Evolutionary conservation across 345 rosid species (phyloP).

Genomic region (Gossypium thurberi): DNA sequence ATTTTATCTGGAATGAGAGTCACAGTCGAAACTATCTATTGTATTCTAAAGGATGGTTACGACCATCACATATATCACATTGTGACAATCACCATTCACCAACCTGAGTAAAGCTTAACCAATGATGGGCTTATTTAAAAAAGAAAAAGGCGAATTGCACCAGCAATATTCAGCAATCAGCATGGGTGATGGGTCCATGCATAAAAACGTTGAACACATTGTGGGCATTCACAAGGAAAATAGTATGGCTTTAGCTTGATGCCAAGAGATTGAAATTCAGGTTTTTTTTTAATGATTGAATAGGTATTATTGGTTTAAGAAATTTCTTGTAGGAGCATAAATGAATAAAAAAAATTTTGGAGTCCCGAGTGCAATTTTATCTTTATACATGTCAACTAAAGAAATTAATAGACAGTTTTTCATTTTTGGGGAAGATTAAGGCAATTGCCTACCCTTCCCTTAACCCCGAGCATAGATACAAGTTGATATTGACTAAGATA

Average conservation of each 20-base stretch:
- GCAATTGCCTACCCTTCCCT: too few species aligned
- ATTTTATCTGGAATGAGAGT: too few species aligned
- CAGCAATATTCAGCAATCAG: background rate
- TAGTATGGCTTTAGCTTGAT: background rate
- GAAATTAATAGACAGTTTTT: too few species aligned
- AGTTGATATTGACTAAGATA: too few species aligned
- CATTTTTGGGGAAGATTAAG: too few species aligned
- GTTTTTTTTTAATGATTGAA: too few species aligned
- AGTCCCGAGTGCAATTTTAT: too few species aligned
- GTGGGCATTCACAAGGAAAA: background rate
- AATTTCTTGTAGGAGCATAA: too few species aligned
- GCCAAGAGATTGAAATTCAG: background rate
- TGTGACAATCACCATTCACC: background rate
- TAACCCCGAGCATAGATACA: rapidly evolving
- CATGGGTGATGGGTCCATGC: background rate
- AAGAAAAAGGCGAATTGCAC: background rate
- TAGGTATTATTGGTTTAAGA: too few species aligned
- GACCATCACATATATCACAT: background rate
- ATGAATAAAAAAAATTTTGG: too few species aligned
- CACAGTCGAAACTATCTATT: background rate
- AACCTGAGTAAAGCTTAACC: background rate
- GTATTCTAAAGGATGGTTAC: background rate
- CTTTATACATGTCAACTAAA: too few species aligned
- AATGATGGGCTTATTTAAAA: background rate
- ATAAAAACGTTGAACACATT: background rate